A percentile compares a stretch with the other conserved stretches of the same genome.
These are phyloP conservation scores for Phlyctochytrium arcticum DNA, from an alignment of 192 early-diverging fungal species.

Conservation along the genomic window DNA sequence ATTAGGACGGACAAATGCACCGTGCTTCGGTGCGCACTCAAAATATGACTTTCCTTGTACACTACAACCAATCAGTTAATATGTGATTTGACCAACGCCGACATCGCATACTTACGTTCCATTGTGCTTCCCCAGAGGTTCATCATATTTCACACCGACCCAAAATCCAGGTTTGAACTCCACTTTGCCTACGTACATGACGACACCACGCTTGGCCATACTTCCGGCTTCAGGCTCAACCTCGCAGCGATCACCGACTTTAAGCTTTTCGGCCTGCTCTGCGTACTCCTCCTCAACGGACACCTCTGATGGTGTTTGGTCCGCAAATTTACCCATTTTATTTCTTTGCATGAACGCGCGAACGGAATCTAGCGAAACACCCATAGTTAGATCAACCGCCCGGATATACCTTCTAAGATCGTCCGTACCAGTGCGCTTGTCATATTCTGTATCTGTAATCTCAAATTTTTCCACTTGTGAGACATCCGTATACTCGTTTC, in stretches of 20 bases:
- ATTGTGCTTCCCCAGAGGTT: slow-evolving; percentile 93
- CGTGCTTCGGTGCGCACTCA: slow-evolving; percentile 64
- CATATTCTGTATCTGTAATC: slow-evolving; percentile 84
- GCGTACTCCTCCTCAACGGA: slow-evolving; percentile 56
- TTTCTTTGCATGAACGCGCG: slow-evolving; percentile 85
- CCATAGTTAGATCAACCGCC: too few species aligned
- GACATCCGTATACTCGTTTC: slow-evolving; percentile 78
- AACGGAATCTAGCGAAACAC: slow-evolving; percentile 70
- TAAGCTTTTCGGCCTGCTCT: slow-evolving; percentile 65
- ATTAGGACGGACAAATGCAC: slow-evolving; percentile 87
- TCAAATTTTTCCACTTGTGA: slow-evolving; percentile 93
- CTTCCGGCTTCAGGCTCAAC: slow-evolving; percentile 59
- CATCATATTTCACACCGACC: slow-evolving; percentile 95
- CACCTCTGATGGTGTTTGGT: slow-evolving; percentile 44
- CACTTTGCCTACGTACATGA: slow-evolving; percentile 58
- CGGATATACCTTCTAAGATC: too few species aligned
- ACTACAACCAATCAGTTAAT: slow-evolving; percentile 12
- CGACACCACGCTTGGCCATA: slow-evolving; percentile 43
- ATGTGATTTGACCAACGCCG: neutral
- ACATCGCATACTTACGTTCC: slow-evolving; percentile 54
- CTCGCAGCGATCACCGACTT: slow-evolving; percentile 79
- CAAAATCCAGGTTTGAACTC: slow-evolving; percentile 84
- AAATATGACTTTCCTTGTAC: slow-evolving; percentile 80
- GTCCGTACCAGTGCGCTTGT: slow-evolving; percentile 62
- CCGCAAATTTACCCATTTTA: slow-evolving; percentile 82